These are phyloP conservation scores for Metarhizium rileyi DNA, from an alignment of 2,329 filamentous ascomycete genomes.

Conservation along the genomic window DNA sequence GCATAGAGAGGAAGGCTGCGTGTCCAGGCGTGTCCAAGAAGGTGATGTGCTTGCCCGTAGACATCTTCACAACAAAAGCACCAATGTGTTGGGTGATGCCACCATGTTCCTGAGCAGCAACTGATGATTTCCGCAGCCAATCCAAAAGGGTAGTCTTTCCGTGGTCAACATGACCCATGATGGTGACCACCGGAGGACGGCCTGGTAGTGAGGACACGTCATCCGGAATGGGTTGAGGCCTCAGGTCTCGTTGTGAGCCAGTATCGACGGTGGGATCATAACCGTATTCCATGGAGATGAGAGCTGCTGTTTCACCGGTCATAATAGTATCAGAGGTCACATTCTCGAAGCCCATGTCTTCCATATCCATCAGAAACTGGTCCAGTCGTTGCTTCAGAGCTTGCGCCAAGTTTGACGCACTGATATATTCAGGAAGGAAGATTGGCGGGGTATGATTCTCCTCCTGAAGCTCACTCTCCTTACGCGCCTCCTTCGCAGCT, in stretches of 20 bases:
- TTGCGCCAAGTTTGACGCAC: constrained; percentile 69
- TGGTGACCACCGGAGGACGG: constrained; percentile 89
- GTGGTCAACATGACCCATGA: constrained; percentile 99
- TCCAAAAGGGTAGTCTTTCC: constrained; percentile 96
- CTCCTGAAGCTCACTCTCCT: constrained; percentile 28
- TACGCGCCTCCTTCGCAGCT: constrained; percentile 31
- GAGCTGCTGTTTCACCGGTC: constrained; percentile 78
- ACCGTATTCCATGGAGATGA: constrained; percentile 88
- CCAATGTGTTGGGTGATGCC: constrained; percentile 98
- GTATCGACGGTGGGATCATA: constrained; percentile 73
- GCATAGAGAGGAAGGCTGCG: constrained; percentile 91
- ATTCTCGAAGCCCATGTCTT: constrained; percentile 83
- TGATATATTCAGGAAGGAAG: constrained; percentile 83
- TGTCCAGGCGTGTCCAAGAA: constrained; percentile 97
- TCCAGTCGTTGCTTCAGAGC: constrained; percentile 62
- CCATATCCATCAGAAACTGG: constrained; percentile 64
- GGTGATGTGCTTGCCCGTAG: constrained; percentile 80
- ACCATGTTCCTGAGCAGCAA: constrained; percentile 85
- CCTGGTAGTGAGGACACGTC: constrained; percentile 59
- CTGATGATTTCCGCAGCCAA: constrained; percentile 83
- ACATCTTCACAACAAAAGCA: constrained; percentile 85
- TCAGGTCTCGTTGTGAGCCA: constrained; percentile 59
- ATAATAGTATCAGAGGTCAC: constrained; percentile 75
- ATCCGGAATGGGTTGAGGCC: constrained; percentile 55
- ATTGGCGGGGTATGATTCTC: constrained; percentile 47